phyloP scores from a whole-genome alignment of 768 basidiomycete species.

The Amanita rimosa region DNA sequence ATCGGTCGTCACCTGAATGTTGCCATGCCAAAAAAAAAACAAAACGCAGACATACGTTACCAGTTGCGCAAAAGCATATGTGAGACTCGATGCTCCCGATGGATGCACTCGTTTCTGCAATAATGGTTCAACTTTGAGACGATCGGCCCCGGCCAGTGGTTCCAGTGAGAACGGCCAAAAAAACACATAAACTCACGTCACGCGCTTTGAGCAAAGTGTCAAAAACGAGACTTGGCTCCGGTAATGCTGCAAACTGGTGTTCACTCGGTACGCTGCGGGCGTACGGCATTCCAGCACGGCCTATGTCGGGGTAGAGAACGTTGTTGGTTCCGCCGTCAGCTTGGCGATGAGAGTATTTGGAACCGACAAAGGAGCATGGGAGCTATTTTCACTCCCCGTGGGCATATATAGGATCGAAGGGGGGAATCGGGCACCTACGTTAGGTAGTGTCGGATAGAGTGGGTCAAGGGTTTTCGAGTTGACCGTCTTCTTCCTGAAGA shows the following conservation, averaged over 20 bases:
- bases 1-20: no score
- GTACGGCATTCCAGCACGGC: constrained; percentile 40
- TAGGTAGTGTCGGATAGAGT: not conserved
- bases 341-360: constrained; percentile 15
- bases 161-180: no score
- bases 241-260: constrained; percentile 31
- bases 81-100: constrained; percentile 47
- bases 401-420: not conserved
- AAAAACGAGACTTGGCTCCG: constrained; percentile 49
- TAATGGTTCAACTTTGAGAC: constrained; percentile 1
- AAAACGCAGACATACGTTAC: constrained; percentile 22
- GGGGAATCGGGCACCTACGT: not conserved
- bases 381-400: not conserved
- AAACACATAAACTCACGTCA: no score
- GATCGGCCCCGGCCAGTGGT: no score
- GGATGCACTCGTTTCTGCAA: constrained; percentile 29
- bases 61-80: constrained; percentile 54
- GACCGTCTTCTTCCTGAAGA: not conserved
- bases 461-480: not conserved
- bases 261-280: constrained; percentile 42
- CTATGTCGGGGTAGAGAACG: constrained; percentile 30
- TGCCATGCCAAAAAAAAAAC: no score
- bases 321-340: constrained; percentile 45
- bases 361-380: constrained; percentile 14
- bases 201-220: constrained; percentile 41